Base-by-base conservation (phyloP, 768 basidiomycete species). In the Exidia glandulosa region DNA sequence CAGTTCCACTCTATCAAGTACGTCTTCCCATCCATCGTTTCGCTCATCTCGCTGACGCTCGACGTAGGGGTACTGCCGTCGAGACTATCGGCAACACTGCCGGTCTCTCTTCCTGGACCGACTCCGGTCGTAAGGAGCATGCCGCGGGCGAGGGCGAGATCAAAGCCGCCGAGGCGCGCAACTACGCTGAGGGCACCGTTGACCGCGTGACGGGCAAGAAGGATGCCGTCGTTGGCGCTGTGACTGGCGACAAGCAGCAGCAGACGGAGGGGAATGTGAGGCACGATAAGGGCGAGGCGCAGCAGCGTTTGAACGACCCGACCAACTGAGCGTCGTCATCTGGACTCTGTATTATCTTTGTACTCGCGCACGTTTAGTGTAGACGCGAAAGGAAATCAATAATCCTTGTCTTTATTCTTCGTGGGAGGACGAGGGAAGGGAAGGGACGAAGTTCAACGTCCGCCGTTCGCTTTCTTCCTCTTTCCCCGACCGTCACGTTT, bases 181-280 rank as follows among this genome's bases (percentile, higher is more conserved):
- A 73, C 23, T 84, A 76, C 62, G 75, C 67, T 3, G 76, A 83
- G 57, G 82, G 82, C 27, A 67, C 69, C 1, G 9, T 66, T 14
- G 81, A 84, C 60, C 75, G 74, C 58, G 34, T 75, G 4, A 67
- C 62, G 1, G 82, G 83, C 37, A 80, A 80, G 69, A 77, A 79
- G 60, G 82, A 84, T 57, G 66, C 78, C 41, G 69, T 84, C 32
- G 72, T 80, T 34, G 83, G 83, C 36, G 79, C 82, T 9, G 63
- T 84, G 52, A 76, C 71, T n/a, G 83, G 81, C 31, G 84, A 84
- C 68, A 74, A 76, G 63, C 37, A 70, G 19, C 79, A 81, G 66
- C 74, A 85, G 68, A 32, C 54, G n/a, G 23, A 34, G 84, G 84
- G 85, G 1, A 83, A 84, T 59, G 58, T 71, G 19, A 74, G 70